phyloP scores from a whole-genome alignment of 805 yeast genomes.

The Saccharomycopsis vini region DNA sequence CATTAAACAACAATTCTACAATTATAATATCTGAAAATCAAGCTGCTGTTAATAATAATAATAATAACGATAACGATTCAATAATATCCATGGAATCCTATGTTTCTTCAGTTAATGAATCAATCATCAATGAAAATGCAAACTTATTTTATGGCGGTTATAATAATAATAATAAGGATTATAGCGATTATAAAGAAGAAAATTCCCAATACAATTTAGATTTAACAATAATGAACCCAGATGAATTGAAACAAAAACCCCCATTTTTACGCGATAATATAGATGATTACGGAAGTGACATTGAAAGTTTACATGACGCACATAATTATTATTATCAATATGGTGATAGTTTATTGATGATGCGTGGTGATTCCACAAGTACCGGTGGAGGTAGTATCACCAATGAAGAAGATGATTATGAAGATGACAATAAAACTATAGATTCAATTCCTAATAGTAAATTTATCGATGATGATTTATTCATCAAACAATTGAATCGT shows the following conservation, averaged over 20 bases:
- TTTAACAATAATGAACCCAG: constrained; percentile 17
- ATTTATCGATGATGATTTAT: not conserved
- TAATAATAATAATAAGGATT: too few relatives aligned
- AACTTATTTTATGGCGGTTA: constrained; percentile 10
- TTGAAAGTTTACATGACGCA: constrained; percentile 13
- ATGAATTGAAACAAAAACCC: constrained; percentile 3
- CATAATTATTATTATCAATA: too few relatives aligned
- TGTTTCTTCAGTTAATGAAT: constrained; percentile 15
- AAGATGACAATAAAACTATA: too few relatives aligned
- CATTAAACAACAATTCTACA: too few relatives aligned
- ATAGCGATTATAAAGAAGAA: too few relatives aligned
- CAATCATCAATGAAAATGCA: constrained; percentile 12
- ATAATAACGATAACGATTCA: not conserved
- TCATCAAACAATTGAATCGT: not conserved
- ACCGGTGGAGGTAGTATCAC: not conserved
- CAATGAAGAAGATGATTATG: too few relatives aligned
- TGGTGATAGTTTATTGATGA: too few relatives aligned
- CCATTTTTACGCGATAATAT: constrained; percentile 10
- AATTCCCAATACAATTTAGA: not conserved
- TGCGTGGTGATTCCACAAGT: not conserved
- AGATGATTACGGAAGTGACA: constrained; percentile 18
- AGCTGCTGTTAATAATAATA: not conserved
- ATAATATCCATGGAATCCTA: constrained; percentile 9
- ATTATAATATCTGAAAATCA: too few relatives aligned
- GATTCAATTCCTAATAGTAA: not conserved